phyloP scores from a whole-genome alignment of 1,284 basidiomycete species.

The Ganoderma multipileum region DNA sequence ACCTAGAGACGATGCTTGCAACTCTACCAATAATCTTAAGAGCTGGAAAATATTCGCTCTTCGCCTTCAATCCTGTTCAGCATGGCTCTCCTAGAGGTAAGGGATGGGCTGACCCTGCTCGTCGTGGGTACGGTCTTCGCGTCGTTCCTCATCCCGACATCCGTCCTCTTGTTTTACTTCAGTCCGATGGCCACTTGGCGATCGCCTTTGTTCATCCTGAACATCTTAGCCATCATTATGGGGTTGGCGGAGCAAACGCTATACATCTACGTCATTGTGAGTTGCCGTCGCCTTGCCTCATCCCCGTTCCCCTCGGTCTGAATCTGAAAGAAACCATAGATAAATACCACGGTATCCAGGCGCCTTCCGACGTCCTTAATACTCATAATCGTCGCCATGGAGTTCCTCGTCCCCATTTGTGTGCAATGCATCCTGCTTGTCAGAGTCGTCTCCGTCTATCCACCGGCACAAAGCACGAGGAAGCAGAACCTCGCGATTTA shows the following conservation, averaged over 20 bases:
- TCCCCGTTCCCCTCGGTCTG: not conserved
- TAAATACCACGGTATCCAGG: not conserved
- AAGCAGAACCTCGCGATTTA: conserved; percentile 11
- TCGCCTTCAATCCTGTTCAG: not conserved
- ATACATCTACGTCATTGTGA: conserved; percentile 12
- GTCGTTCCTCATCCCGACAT: conserved; percentile 29
- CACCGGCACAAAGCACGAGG: conserved; percentile 4
- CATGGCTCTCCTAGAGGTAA: not conserved
- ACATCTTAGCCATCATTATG: conserved; percentile 32
- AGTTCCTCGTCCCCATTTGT: conserved; percentile 26
- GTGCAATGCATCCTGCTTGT: conserved; percentile 35
- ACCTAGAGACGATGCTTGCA: not conserved
- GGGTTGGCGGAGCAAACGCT: conserved; percentile 22
- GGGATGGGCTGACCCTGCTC: conserved; percentile 13
- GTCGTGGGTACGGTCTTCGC: conserved; percentile 28
- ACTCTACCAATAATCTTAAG: not conserved
- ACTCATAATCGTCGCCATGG: conserved; percentile 12
- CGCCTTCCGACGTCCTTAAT: not conserved
- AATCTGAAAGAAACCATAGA: not conserved
- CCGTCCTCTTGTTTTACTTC: conserved; percentile 34
- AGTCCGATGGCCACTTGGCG: conserved; percentile 27
- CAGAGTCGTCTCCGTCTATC: conserved; percentile 35
- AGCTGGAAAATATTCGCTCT: not conserved
- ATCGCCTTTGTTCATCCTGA: conserved; percentile 38
- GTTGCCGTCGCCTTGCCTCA: not conserved